These are phyloP conservation scores for Gossypium bickii DNA, from an alignment of 345 rosid species.

Conservation along the genomic window DNA sequence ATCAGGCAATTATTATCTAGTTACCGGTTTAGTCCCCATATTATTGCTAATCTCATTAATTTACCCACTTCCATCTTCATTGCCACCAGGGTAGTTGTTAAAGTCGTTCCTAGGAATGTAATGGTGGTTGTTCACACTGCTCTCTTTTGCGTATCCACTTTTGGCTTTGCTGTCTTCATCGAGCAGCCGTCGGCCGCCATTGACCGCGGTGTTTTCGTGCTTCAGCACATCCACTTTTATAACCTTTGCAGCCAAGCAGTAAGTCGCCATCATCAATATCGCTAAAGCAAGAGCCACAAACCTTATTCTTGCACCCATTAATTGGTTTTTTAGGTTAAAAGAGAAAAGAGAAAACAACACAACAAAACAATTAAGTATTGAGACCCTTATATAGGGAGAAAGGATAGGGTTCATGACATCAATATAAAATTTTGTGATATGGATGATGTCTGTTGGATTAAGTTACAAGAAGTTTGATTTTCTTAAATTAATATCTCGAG, in stretches of 20 bases:
- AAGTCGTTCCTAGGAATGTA: constrained; percentile 49
- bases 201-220: background rate
- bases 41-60: background rate
- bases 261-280: constrained; percentile 15
- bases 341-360: background rate
- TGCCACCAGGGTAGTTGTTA: constrained; percentile 30
- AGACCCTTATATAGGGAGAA: background rate
- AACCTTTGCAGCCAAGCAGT: constrained; percentile 14
- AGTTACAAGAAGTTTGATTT: no score
- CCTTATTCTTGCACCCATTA: constrained; percentile 9
- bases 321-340: background rate
- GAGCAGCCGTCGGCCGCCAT: background rate
- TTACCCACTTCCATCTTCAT: constrained; percentile 26
- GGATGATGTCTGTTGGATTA: no score
- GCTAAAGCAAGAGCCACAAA: constrained; percentile 15
- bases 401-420: background rate
- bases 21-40: background rate
- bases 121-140: constrained; percentile 43
- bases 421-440: background rate
- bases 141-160: constrained; percentile 16
- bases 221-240: background rate
- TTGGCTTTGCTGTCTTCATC: background rate
- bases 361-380: background rate
- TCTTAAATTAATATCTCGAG: no score
- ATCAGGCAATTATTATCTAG: no score